A percentile compares a stretch with the other conserved stretches of the same genome.
Conservation (phyloP, 768 basidiomycete species). For the Lactarius hatsudake region DNA sequence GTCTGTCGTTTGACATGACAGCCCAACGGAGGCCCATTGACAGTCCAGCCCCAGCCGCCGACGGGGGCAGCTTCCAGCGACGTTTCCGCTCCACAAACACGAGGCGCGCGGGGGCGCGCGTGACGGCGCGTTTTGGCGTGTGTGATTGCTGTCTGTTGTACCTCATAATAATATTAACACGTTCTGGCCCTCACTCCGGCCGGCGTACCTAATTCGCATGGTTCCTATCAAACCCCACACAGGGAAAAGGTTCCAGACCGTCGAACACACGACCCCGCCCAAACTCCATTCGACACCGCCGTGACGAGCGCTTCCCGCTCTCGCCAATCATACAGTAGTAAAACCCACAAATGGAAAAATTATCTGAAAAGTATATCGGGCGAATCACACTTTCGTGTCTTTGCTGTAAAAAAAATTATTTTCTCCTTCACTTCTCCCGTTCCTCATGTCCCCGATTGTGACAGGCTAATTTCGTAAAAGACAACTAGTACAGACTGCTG, state of each 20-base stretch:
- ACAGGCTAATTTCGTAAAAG: constrained; percentile 1
- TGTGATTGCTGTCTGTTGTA: background rate
- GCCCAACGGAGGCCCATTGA: background rate
- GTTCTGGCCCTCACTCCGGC: no score
- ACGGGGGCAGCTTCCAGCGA: constrained; percentile 16
- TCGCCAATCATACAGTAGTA: no score
- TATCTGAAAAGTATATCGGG: background rate
- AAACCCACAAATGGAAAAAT: no score
- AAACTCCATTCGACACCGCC: background rate
- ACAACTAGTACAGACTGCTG: constrained; percentile 13
- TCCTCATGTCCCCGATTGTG: constrained; percentile 6
- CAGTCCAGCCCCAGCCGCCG: constrained; percentile 14
- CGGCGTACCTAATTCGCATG: background rate
- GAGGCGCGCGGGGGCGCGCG: constrained; percentile 8
- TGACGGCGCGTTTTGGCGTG: background rate
- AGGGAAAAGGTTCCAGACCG: background rate
- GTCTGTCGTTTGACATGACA: background rate
- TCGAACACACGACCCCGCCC: background rate
- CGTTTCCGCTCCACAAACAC: constrained; percentile 26
- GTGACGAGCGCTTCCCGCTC: background rate
- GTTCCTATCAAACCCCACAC: background rate
- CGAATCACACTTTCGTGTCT: constrained; percentile 1
- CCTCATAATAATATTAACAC: no score
- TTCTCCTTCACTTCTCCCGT: background rate
- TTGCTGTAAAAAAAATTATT: constrained; percentile 1